Percentiles rank a stretch among this genome's conserved stretches.
phyloP scores from a whole-genome alignment of 345 rosid species.

The Bretschneidera sinensis region DNA sequence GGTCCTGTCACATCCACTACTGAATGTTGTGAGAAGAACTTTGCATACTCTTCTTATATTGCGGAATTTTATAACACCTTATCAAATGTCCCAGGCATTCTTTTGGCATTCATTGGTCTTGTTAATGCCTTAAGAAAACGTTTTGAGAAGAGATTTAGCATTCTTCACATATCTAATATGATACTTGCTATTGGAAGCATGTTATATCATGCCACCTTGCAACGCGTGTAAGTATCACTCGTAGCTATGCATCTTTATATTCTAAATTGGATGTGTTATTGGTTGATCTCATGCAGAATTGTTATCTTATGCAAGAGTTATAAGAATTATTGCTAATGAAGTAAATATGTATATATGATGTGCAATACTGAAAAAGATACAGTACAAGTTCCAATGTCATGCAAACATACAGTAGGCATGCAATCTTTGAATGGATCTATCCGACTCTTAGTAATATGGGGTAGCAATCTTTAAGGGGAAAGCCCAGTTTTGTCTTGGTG shows the following conservation, averaged over 20 bases:
- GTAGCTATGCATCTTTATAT: not conserved
- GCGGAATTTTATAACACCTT: conserved; percentile 90
- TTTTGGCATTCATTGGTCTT: conserved; percentile 81
- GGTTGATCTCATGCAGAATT: not conserved
- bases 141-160: conserved; percentile 90
- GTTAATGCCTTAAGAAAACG: conserved; percentile 77
- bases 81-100: conserved; percentile 70
- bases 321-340: too few relatives aligned
- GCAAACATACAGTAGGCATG: too few relatives aligned
- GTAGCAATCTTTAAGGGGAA: not conserved
- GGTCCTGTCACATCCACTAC: conserved; percentile 82
- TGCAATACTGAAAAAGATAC: too few relatives aligned
- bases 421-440: too few relatives aligned
- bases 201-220: conserved; percentile 83
- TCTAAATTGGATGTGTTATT: conserved; percentile 2
- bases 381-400: too few relatives aligned
- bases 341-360: not conserved
- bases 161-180: conserved; percentile 90
- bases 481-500: too few relatives aligned
- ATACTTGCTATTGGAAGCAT: conserved; percentile 89
- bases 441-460: not conserved
- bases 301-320: not conserved
- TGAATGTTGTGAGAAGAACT: conserved; percentile 90
- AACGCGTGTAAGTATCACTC: conserved; percentile 52
- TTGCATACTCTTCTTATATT: conserved; percentile 61